phyloP scores from a whole-genome alignment of 1,284 basidiomycete genomes.

The Porodaedalea pini region DNA sequence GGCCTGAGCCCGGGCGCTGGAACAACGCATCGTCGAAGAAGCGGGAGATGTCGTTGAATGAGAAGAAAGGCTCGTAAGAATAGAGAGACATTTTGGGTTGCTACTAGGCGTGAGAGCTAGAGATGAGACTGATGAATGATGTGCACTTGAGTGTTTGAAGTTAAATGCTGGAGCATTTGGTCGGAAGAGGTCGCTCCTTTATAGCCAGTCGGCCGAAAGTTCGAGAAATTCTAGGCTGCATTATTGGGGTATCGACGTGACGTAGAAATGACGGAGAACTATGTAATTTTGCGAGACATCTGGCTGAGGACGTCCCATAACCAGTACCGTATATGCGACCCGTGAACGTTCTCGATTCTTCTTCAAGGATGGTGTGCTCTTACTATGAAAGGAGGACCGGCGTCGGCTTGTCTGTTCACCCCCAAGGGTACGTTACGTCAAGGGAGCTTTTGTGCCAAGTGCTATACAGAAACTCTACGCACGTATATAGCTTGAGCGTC shows the following conservation, averaged over 20 bases:
- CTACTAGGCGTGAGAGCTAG: too few relatives aligned
- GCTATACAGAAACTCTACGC: too few relatives aligned
- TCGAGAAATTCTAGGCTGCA: not conserved
- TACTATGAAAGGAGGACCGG: too few relatives aligned
- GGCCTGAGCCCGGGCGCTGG: not conserved
- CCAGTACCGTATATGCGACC: not conserved
- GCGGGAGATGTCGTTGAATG: constrained; percentile 28
- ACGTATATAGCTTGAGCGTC: too few relatives aligned
- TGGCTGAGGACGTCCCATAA: not conserved
- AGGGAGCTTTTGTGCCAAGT: too few relatives aligned
- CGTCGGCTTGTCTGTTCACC: too few relatives aligned
- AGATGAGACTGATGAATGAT: not conserved
- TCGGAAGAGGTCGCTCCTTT: not conserved
- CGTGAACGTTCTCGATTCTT: constrained; percentile 1
- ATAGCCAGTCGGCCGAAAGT: not conserved
- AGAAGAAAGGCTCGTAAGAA: too few relatives aligned
- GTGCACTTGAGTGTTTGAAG: not conserved
- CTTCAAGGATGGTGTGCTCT: not conserved
- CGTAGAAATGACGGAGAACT: not conserved
- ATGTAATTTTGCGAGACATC: not conserved
- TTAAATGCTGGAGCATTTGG: too few relatives aligned
- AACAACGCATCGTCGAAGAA: constrained; percentile 33
- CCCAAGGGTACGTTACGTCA: too few relatives aligned
- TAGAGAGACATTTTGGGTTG: constrained; percentile 32
- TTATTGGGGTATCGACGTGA: not conserved